Base-by-base conservation (phyloP, 2,329 filamentous ascomycete species). In the Tricladium varicosporioides region DNA sequence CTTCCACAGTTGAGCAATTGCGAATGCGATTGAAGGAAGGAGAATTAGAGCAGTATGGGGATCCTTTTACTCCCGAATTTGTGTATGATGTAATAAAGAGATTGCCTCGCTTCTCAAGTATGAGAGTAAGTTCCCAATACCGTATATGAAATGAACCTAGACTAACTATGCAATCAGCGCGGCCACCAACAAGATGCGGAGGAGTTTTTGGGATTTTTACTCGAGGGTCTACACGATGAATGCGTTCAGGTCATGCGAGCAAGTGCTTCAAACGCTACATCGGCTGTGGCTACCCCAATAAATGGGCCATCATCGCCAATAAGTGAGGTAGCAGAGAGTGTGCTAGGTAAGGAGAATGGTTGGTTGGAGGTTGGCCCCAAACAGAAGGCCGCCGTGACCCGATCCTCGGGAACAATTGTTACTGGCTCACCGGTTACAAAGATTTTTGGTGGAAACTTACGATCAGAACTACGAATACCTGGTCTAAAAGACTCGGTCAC, bases 101-200 rank as follows among this genome's bases (percentile, higher is more conserved):
- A 66, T 80, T 97, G 56, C 88, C 92, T 45, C 86, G 92, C 53
- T 99, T 99, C 73, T 87, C 90, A 19, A 90, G 88, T 69, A 97
- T 99, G 92, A 87, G 89, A 71, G 89, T 92, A 79, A 73, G 86
- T 77, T 40, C 44, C 19, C 1, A 3, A 48, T 22, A 19, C n/a
- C 1, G 48, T 15, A 31, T 45, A 16, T 42, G 16, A 19, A 5
- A 22, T 42, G 8, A 50, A 48, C 67, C 60, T 69, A 27, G 61
- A 57, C 65, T 73, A 62, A 74, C 54, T 7, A 27, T 51, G 31
- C 51, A 51, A 58, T 44, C 62, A 92, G 87, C 89, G 92, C 59
- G 94, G 94, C 14, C 93, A 97, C 67, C 94, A 99, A 72, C 93
- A 99, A 77, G 94, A 99, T 75, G 94, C 94, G 1, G 92, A 99